Conservation (phyloP, 139 green algal genomes). For the Choricystis sp. region DNA sequence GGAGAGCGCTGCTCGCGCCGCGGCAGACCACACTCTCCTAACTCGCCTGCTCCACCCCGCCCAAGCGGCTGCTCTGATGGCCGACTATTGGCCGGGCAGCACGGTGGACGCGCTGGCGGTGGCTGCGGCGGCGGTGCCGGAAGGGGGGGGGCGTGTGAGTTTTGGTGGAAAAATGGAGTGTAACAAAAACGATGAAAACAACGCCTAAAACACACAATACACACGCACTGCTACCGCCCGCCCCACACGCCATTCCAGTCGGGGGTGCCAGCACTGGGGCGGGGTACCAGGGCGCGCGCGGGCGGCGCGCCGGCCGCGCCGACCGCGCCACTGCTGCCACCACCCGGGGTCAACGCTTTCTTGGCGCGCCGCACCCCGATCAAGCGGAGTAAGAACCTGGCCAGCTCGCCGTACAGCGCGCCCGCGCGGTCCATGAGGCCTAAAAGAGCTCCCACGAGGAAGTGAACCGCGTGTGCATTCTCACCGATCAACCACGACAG, state of each 20-base stretch:
- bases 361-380: constrained; percentile 39
- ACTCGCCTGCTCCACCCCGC: neutral
- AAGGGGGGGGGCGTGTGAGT: too few species aligned
- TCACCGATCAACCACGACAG: constrained; percentile 95
- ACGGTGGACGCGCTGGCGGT: neutral
- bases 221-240: too few species aligned
- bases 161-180: too few species aligned
- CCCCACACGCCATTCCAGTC: neutral
- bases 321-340: too few species aligned
- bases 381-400: constrained; percentile 78
- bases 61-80: neutral
- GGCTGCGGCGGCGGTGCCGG: neutral
- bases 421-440: constrained; percentile 85
- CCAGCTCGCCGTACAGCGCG: constrained; percentile 85
- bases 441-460: constrained; percentile 91
- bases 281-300: too few species aligned
- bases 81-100: neutral
- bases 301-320: too few species aligned
- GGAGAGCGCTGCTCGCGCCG: neutral
- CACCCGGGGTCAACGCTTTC: neutral
- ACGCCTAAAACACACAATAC: too few species aligned
- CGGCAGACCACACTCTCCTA: neutral
- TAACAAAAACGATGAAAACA: too few species aligned
- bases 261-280: neutral
- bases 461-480: constrained; percentile 95